These are phyloP conservation scores for Cryptococcus jaspeensis DNA, from an alignment of 1,284 basidiomycete species.

Conservation along the genomic window DNA sequence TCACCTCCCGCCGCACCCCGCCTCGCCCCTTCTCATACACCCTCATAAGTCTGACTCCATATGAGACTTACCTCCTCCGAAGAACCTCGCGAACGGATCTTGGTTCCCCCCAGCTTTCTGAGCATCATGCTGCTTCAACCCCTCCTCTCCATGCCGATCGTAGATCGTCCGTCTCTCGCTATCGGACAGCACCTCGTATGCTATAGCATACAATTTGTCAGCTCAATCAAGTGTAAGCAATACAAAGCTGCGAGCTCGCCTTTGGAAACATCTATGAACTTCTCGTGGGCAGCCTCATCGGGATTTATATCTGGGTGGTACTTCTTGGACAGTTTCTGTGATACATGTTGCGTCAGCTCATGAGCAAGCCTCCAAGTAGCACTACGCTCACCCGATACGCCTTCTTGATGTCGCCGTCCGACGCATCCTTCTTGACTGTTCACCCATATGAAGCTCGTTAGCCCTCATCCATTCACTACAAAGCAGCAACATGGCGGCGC, in stretches of 20 bases:
- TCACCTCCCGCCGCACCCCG: background rate
- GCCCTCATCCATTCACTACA: conserved; percentile 11
- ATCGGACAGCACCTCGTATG: conserved; percentile 91
- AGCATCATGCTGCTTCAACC: conserved; percentile 71
- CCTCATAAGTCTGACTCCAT: background rate
- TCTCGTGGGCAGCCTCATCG: conserved; percentile 73
- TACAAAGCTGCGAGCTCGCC: conserved; percentile 56
- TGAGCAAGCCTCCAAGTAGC: background rate
- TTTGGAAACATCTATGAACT: conserved; percentile 83
- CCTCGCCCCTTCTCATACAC: background rate
- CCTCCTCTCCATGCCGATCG: conserved; percentile 89
- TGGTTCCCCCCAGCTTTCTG: conserved; percentile 65
- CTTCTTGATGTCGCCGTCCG: conserved; percentile 81
- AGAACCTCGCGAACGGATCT: conserved; percentile 88
- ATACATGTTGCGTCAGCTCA: background rate
- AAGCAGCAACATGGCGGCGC: background rate
- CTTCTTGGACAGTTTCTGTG: conserved; percentile 74
- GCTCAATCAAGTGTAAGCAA: background rate
- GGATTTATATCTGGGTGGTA: conserved; percentile 94
- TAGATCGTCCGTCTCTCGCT: conserved; percentile 83
- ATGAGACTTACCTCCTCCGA: conserved; percentile 65
- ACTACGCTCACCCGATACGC: conserved; percentile 63
- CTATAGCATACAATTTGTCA: conserved; percentile 51
- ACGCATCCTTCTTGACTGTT: conserved; percentile 72
- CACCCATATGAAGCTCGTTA: too few relatives aligned